These are phyloP conservation scores for Aureobasidium sp. DNA, from an alignment of 2,329 filamentous ascomycete species.

Conservation along the genomic window DNA sequence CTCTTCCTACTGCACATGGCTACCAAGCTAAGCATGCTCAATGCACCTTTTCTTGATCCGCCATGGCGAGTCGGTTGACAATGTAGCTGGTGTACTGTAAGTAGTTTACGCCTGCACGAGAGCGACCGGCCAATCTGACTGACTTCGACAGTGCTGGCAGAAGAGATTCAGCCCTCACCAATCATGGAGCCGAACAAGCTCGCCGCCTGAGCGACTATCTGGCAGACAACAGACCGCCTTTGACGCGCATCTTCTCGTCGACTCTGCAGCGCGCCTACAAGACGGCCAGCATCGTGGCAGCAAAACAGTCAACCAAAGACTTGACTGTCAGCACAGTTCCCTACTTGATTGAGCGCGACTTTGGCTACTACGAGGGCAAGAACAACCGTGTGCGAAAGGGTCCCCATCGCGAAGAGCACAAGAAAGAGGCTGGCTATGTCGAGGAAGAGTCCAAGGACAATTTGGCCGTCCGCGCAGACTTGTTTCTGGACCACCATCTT, in stretches of 20 bases:
- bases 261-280: conserved; percentile 64
- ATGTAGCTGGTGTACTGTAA: conserved; percentile 70
- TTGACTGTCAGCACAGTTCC: conserved; percentile 34
- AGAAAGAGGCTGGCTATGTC: conserved; percentile 37
- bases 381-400: conserved; percentile 40
- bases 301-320: conserved; percentile 39
- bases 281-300: conserved; percentile 60
- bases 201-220: conserved; percentile 60
- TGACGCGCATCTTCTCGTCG: conserved; percentile 68
- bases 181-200: conserved; percentile 75
- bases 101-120: conserved; percentile 19
- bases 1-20: background rate
- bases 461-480: conserved; percentile 56
- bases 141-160: conserved; percentile 56
- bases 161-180: conserved; percentile 71
- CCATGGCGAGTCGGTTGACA: conserved; percentile 86
- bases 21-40: background rate
- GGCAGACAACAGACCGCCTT: conserved; percentile 53
- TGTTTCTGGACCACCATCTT: conserved; percentile 59
- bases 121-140: background rate
- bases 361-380: conserved; percentile 62
- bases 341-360: conserved; percentile 64
- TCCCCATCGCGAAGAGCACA: conserved; percentile 33
- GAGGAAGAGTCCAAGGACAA: conserved; percentile 60
- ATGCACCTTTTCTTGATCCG: conserved; percentile 70